Percentiles rank a stretch among this genome's conserved stretches.
Evolutionary conservation across 2,329 filamentous ascomycete genomes (phyloP).

Genomic region (Pyrenophora teres): DNA sequence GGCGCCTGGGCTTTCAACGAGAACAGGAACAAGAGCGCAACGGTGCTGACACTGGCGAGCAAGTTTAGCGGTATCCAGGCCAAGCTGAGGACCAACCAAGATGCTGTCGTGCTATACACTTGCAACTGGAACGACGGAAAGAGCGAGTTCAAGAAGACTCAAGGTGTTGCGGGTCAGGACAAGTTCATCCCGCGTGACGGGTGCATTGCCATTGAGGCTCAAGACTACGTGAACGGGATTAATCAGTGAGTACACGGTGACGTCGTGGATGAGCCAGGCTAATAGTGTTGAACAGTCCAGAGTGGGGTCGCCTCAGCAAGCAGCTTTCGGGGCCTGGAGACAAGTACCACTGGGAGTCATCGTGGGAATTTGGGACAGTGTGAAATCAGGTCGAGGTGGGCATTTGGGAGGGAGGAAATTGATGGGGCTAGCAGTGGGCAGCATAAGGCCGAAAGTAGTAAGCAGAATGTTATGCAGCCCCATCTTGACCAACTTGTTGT

Average conservation of each 20-base stretch:
- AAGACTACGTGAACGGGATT: constrained; percentile 44
- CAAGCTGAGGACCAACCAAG: constrained; percentile 39
- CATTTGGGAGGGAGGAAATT: background rate
- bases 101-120: constrained; percentile 41
- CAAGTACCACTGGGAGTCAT: constrained; percentile 42
- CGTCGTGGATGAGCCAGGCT: constrained; percentile 15
- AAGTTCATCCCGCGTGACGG: constrained; percentile 42
- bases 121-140: constrained; percentile 46
- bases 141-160: constrained; percentile 42
- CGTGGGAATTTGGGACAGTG: constrained; percentile 40
- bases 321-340: constrained; percentile 40
- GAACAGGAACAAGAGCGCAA: constrained; percentile 26
- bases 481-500: constrained; percentile 3
- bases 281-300: constrained; percentile 33
- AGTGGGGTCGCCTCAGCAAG: constrained; percentile 40
- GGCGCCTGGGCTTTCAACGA: constrained; percentile 39
- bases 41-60: constrained; percentile 36
- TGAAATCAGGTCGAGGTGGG: constrained; percentile 4
- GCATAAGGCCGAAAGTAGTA: constrained; percentile 6
- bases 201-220: constrained; percentile 42
- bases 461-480: constrained; percentile 7
- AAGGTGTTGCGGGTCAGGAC: constrained; percentile 35
- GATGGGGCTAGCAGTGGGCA: background rate
- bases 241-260: constrained; percentile 36
- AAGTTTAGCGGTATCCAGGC: constrained; percentile 41